Percentiles rank a stretch among this genome's conserved stretches.
Conservation (phyloP, 805 yeast genomes). For the Tetrapisispora pingtungensis region DNA sequence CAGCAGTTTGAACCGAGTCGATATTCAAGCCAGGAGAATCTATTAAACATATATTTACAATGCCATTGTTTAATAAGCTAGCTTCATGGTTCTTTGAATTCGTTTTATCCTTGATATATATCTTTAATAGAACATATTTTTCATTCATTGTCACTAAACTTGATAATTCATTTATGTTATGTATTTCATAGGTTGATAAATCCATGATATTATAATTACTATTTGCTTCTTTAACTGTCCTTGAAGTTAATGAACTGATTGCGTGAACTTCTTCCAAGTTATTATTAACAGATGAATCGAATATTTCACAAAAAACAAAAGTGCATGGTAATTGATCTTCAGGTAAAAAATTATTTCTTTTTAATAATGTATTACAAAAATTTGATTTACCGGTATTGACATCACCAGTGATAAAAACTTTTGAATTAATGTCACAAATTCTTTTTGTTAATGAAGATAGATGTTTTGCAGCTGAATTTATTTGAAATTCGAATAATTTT, state of each 20-base stretch:
- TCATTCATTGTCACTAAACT: constrained; percentile 68
- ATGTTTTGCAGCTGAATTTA: constrained; percentile 57
- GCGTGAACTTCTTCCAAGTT: constrained; percentile 91
- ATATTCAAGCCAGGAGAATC: constrained; percentile 96
- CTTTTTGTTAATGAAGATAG: constrained; percentile 64
- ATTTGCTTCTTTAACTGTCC: constrained; percentile 20
- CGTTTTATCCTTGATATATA: constrained; percentile 62
- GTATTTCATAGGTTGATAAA: constrained; percentile 54
- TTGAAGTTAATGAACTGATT: constrained; percentile 42
- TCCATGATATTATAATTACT: constrained; percentile 34
- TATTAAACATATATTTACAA: constrained; percentile 81
- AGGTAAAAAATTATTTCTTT: constrained; percentile 63
- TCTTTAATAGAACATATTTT: constrained; percentile 59
- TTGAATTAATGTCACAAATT: constrained; percentile 83
- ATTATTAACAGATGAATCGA: constrained; percentile 68
- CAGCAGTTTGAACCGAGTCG: constrained; percentile 90
- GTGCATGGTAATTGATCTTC: constrained; percentile 98
- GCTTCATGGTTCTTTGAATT: constrained; percentile 44
- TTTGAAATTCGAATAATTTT: constrained; percentile 56
- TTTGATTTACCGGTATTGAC: constrained; percentile 94
- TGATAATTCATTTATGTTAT: constrained; percentile 46
- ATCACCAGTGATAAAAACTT: constrained; percentile 94
- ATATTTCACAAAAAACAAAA: constrained; percentile 87
- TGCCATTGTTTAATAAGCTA: constrained; percentile 76
- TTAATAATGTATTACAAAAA: constrained; percentile 80